Percentiles rank a stretch among this genome's conserved stretches.
These are phyloP conservation scores for Aurantiochytrium sp. DNA, from an alignment of 108 stramenopile genomes.

Conservation along the genomic window DNA sequence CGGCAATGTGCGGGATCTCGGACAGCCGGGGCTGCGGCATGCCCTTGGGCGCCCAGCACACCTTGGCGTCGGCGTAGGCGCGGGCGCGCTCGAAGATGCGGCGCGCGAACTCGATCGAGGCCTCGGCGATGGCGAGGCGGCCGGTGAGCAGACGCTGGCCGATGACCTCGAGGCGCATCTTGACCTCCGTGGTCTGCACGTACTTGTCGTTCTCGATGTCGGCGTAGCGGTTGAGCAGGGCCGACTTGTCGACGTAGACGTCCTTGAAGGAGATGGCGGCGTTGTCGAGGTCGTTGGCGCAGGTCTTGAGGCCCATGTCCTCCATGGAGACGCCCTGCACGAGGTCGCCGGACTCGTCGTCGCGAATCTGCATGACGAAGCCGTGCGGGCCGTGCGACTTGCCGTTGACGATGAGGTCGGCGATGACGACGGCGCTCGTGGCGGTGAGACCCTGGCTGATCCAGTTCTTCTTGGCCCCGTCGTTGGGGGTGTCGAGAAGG, in stretches of 20 bases:
- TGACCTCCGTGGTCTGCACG: background rate
- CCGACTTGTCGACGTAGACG: background rate
- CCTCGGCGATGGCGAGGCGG: constrained; percentile 43
- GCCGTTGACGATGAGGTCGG: constrained; percentile 31
- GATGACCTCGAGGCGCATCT: constrained; percentile 44
- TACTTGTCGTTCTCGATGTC: constrained; percentile 30
- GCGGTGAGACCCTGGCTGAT: constrained; percentile 43
- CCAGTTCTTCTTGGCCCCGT: constrained; percentile 46
- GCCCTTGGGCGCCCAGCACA: constrained; percentile 17
- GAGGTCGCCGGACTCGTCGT: background rate
- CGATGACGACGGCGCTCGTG: constrained; percentile 41
- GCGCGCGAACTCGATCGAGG: constrained; percentile 34
- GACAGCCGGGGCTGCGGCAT: background rate
- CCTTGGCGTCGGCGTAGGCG: background rate
- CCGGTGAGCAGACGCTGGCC: constrained; percentile 47
- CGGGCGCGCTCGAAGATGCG: constrained; percentile 29
- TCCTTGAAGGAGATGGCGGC: constrained; percentile 41
- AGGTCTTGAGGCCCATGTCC: constrained; percentile 37
- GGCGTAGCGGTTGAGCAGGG: constrained; percentile 32
- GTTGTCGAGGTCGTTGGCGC: constrained; percentile 49
- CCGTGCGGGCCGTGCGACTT: constrained; percentile 28
- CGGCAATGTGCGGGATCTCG: constrained; percentile 39
- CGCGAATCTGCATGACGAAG: background rate
- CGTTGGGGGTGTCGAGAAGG: constrained; percentile 39
- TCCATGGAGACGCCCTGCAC: background rate